phyloP scores from a whole-genome alignment of 2,329 filamentous ascomycete genomes.

The Chaetomium sp. region DNA sequence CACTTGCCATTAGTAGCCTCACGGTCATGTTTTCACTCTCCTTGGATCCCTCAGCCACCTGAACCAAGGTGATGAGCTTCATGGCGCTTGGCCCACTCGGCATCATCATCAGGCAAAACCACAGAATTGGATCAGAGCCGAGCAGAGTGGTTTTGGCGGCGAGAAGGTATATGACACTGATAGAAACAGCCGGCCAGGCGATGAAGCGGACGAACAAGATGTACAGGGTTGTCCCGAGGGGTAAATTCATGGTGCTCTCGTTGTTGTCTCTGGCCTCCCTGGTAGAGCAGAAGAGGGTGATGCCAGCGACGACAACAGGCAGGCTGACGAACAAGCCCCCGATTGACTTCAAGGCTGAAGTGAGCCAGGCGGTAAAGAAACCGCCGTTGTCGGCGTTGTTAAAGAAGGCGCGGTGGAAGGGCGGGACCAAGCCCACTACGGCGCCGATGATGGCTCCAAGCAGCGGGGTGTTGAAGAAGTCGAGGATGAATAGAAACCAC shows the following conservation, averaged over 20 bases:
- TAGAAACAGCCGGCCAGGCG: slow-evolving; percentile 60
- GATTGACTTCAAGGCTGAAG: slow-evolving; percentile 61
- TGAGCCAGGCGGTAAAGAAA: slow-evolving; percentile 68
- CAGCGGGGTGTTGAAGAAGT: slow-evolving; percentile 63
- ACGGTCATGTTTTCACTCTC: slow-evolving; percentile 48
- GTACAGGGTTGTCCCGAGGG: slow-evolving; percentile 52
- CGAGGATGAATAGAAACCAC: slow-evolving; percentile 32
- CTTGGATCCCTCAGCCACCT: slow-evolving; percentile 46
- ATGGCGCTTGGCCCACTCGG: slow-evolving; percentile 51
- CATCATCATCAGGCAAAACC: slow-evolving; percentile 60
- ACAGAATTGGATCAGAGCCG: slow-evolving; percentile 62
- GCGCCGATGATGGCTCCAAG: slow-evolving; percentile 61
- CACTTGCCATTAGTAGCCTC: slow-evolving; percentile 42
- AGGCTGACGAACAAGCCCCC: slow-evolving; percentile 65
- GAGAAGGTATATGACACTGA: slow-evolving; percentile 57
- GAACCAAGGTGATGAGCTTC: slow-evolving; percentile 50
- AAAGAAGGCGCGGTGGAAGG: slow-evolving; percentile 65
- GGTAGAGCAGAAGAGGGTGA: slow-evolving; percentile 63
- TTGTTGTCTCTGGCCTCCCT: slow-evolving; percentile 51
- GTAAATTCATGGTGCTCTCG: slow-evolving; percentile 44
- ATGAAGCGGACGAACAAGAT: slow-evolving; percentile 61
- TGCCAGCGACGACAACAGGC: slow-evolving; percentile 67
- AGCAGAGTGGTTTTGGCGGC: slow-evolving; percentile 56
- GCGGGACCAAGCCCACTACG: slow-evolving; percentile 60
- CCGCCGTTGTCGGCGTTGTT: slow-evolving; percentile 58